A percentile compares a stretch with the other conserved stretches of the same genome.
phyloP scores from a whole-genome alignment of 2,329 filamentous ascomycete genomes.

The Phoma sp. region DNA sequence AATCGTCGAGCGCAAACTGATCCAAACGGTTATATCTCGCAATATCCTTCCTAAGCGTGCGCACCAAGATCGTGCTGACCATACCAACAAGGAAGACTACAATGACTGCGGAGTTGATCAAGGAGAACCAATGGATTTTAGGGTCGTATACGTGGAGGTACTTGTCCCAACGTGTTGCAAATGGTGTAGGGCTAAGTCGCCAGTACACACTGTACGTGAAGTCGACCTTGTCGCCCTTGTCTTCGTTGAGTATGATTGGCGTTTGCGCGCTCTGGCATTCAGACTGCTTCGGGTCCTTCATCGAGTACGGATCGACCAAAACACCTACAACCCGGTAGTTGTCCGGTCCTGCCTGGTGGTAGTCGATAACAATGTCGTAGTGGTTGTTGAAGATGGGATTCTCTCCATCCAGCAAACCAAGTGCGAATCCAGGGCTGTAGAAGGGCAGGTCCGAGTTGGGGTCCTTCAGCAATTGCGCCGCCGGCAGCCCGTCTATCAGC shows the following conservation, averaged over 20 bases:
- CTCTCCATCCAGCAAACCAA: constrained; percentile 67
- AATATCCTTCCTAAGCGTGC: constrained; percentile 93
- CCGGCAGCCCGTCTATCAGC: constrained; percentile 92
- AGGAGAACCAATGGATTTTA: constrained; percentile 98
- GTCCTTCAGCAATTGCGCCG: constrained; percentile 83
- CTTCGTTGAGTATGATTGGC: constrained; percentile 70
- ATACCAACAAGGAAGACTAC: constrained; percentile 91
- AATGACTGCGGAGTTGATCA: constrained; percentile 95
- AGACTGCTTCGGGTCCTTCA: constrained; percentile 64
- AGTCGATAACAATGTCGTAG: constrained; percentile 92
- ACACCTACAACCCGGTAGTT: constrained; percentile 92
- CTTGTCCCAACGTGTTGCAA: constrained; percentile 98
- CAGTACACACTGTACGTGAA: constrained; percentile 96
- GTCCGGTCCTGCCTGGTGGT: constrained; percentile 77
- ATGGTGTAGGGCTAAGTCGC: constrained; percentile 82
- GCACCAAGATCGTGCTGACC: constrained; percentile 88
- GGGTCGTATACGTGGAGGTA: constrained; percentile 97
- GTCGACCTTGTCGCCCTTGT: constrained; percentile 70
- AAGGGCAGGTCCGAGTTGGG: constrained; percentile 78
- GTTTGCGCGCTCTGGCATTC: constrained; percentile 70
- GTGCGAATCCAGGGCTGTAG: constrained; percentile 88
- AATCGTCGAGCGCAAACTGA: constrained; percentile 86
- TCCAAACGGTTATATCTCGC: constrained; percentile 95
- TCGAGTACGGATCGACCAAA: constrained; percentile 81
- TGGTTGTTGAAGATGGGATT: constrained; percentile 84